Base-by-base conservation (phyloP, 345 rosid genomes). In the Eucalyptus albens region DNA sequence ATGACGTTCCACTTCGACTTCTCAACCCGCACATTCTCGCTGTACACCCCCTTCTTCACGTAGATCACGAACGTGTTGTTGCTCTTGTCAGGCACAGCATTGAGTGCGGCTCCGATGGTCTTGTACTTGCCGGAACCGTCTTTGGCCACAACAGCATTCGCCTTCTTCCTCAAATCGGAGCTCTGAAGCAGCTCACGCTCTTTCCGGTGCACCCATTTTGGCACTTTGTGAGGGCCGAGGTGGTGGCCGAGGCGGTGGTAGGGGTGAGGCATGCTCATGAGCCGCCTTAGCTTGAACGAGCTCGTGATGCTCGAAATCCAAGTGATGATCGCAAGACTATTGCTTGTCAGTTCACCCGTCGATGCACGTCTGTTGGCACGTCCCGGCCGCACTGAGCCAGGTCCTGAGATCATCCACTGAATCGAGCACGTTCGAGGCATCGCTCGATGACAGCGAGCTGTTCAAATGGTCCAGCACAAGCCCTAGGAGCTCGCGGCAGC, bases 11-110 rank as follows among this genome's bases (percentile, higher is more conserved):
- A 95, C 91, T 90, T 95, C 51, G 51, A 50, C 51, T 50, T 50
- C 51, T 94, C 98, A 6, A 97, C 91, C 8, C 86, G 90, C 22
- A 96, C 98, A 88, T 96, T 95, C 92, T 96, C 98, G 14, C 55
- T 53, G 89, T 96, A 97, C 87, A 91, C 88, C 11, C 98, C 99
- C 53, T 91, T 94, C 95, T 97, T 97, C 89, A 97, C 97, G 85
- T 96, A 96, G 56, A 96, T 97, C n/a, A 96, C 90, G 29, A 90
- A 92, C 89, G 95, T 94, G 88, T 92, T 93, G 11, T 92, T 87
- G 92, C 95, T 96, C 65, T 94, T 93, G 56, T 94, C 93, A 1
- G 96, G 95, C 13, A 95, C 98, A 82, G 91, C 94, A 9, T 94
- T 24, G 11, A 97, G 92, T 33, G 98, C 98, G 21, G 88, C 96